Base-by-base conservation (phyloP, 768 basidiomycete genomes). In the Leucocoprinus leucothites region DNA sequence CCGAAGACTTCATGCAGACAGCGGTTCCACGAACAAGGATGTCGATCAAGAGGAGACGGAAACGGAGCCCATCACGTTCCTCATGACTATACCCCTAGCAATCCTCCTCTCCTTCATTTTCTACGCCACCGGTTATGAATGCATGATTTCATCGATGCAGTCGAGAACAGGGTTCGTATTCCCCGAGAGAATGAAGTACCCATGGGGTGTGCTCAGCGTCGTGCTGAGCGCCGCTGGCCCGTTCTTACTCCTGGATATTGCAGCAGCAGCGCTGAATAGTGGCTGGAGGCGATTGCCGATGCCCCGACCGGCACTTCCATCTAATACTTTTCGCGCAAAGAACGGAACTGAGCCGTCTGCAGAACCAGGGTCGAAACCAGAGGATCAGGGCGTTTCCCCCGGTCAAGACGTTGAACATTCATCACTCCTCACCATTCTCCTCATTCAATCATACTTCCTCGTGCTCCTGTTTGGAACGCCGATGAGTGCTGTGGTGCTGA, bases 161-260 rank as follows among this genome's bases (percentile, higher is more conserved):
- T 99, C 95, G 97, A 97, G 96, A 68, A 72, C 87, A 1, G 95
- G 89, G 5, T 99, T 98, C 69, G 67, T 98, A 22, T 77, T 99
- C 51, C 81, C 84, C 1, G 73, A 82, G 2, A 82, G 78, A 0
- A 74, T 94, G 41, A 74, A 71, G 9, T 93, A 91, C 65, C 86
- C 89, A 0, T 81, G 84, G 62, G 86, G n/a, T n/a, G n/a, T n/a
- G n/a, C n/a, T n/a, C n/a, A n/a, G n/a, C n/a, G n/a, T n/a, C n/a
- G n/a, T n/a, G n/a, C n/a, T n/a, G n/a, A n/a, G n/a, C n/a, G n/a
- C n/a, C n/a, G n/a, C n/a, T n/a, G n/a, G n/a, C n/a, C n/a, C n/a
- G n/a, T n/a, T n/a, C n/a, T n/a, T n/a, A n/a, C n/a, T n/a, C n/a
- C n/a, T n/a, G n/a, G n/a, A 94, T 0, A 25, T 34, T 21, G 46